phyloP scores from a whole-genome alignment of 805 yeast genomes.

The Wickerhamomyces chaumierensis region DNA sequence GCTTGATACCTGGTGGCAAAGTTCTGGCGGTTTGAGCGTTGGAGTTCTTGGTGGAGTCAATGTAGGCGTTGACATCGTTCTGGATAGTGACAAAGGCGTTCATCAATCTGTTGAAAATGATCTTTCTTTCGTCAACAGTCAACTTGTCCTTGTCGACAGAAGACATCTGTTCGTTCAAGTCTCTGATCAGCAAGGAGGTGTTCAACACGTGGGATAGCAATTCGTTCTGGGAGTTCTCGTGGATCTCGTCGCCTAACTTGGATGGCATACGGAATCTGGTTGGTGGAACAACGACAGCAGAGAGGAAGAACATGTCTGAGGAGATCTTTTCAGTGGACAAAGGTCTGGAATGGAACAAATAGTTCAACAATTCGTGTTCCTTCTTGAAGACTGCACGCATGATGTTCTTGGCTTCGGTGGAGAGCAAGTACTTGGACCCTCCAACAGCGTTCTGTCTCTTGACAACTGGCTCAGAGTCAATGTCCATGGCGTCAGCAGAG shows the following conservation, averaged over 20 bases:
- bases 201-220: conserved; percentile 68
- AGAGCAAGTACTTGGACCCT: conserved; percentile 77
- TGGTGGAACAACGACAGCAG: conserved; percentile 86
- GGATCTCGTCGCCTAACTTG: conserved; percentile 91
- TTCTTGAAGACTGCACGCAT: conserved; percentile 62
- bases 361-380: conserved; percentile 60
- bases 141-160: conserved; percentile 46
- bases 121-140: conserved; percentile 59
- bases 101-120: conserved; percentile 82
- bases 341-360: conserved; percentile 78
- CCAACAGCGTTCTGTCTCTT: conserved; percentile 28
- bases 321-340: conserved; percentile 29
- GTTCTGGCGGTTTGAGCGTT: conserved; percentile 46
- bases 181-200: conserved; percentile 75
- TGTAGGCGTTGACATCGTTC: conserved; percentile 87
- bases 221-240: conserved; percentile 90
- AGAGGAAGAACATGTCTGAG: conserved; percentile 85
- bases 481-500: conserved; percentile 6
- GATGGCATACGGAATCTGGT: conserved; percentile 96
- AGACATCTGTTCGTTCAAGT: conserved; percentile 75
- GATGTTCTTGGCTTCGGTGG: conserved; percentile 78
- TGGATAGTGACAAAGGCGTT: conserved; percentile 91
- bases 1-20: conserved; percentile 93
- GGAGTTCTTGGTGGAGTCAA: conserved; percentile 86
- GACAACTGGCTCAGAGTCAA: conserved; percentile 17